Evolutionary conservation across 306 rosid genomes (phyloP).

Genomic region (Lathyrus sativus): DNA sequence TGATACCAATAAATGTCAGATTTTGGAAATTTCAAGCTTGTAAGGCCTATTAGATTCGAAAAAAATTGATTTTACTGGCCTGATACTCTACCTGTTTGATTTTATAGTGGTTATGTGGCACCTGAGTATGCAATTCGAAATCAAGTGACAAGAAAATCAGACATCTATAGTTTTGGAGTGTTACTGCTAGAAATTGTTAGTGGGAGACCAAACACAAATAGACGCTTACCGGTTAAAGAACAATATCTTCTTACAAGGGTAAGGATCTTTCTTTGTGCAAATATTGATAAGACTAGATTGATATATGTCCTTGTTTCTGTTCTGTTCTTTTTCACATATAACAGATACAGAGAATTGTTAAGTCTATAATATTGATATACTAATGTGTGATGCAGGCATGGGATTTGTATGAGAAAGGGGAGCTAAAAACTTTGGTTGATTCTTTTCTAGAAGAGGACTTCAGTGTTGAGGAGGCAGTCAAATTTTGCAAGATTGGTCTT

Average conservation of each 20-base stretch:
- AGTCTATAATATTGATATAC: background rate
- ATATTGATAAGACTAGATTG: slow-evolving; percentile 28
- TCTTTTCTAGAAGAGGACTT: slow-evolving; percentile 42
- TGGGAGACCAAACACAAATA: slow-evolving; percentile 76
- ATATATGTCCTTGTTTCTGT: background rate
- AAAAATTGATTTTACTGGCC: background rate
- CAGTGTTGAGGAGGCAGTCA: slow-evolving; percentile 56
- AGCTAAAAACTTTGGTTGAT: slow-evolving; percentile 59
- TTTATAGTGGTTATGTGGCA: slow-evolving; percentile 79
- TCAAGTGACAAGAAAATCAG: slow-evolving; percentile 86
- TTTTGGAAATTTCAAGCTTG: background rate
- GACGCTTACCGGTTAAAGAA: slow-evolving; percentile 60
- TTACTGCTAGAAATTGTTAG: slow-evolving; percentile 35
- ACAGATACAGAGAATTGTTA: no score
- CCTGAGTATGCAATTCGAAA: slow-evolving; percentile 86
- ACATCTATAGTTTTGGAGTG: slow-evolving; percentile 87
- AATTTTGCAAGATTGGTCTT: slow-evolving; percentile 67
- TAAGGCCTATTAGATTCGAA: background rate
- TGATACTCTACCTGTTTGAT: slow-evolving; percentile 19
- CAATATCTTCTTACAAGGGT: slow-evolving; percentile 80
- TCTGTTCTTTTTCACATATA: no score
- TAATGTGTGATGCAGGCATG: slow-evolving; percentile 58
- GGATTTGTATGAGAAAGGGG: slow-evolving; percentile 57
- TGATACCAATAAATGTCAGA: slow-evolving; percentile 8
- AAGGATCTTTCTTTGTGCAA: slow-evolving; percentile 32